Percentiles rank a stretch among this genome's conserved stretches.
phyloP scores from a whole-genome alignment of 306 rosid genomes.

The Vachellia pachyceras region DNA sequence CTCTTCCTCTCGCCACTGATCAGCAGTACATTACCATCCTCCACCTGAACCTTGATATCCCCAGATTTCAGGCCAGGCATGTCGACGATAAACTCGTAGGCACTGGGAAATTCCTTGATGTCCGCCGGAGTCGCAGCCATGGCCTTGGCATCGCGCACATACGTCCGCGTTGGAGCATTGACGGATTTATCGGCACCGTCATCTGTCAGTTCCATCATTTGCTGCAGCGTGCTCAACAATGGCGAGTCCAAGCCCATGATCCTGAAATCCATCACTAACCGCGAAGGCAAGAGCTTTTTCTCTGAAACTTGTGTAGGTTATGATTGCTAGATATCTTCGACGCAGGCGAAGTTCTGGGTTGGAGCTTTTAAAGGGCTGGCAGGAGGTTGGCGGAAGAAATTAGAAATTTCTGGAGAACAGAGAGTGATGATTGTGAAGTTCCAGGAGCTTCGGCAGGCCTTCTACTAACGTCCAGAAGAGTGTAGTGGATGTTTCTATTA shows the following conservation, averaged over 20 bases:
- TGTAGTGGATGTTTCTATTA: too few species aligned
- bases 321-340: not conserved
- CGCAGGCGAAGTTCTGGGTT: not conserved
- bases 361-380: constrained; percentile 16
- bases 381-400: constrained; percentile 1
- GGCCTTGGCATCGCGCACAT: constrained; percentile 84
- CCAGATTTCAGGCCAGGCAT: constrained; percentile 93
- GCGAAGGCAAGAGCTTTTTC: not conserved
- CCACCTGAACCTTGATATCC: constrained; percentile 89
- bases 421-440: not conserved
- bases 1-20: constrained; percentile 90
- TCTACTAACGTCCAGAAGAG: constrained; percentile 32
- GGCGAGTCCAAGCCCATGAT: constrained; percentile 72
- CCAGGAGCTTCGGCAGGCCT: constrained; percentile 40
- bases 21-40: constrained; percentile 79
- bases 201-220: constrained; percentile 54
- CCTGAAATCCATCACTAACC: constrained; percentile 64
- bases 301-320: not conserved
- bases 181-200: constrained; percentile 53
- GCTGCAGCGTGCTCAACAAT: constrained; percentile 64
- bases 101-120: constrained; percentile 68
- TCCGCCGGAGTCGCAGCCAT: constrained; percentile 93
- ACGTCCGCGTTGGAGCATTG: constrained; percentile 65
- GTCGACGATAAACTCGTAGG: constrained; percentile 78
- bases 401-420: constrained; percentile 48